Percentiles rank a stretch among this genome's conserved stretches.
These are phyloP conservation scores for Penicillium sp. DNA, from an alignment of 2,329 filamentous ascomycete species.

Conservation along the genomic window DNA sequence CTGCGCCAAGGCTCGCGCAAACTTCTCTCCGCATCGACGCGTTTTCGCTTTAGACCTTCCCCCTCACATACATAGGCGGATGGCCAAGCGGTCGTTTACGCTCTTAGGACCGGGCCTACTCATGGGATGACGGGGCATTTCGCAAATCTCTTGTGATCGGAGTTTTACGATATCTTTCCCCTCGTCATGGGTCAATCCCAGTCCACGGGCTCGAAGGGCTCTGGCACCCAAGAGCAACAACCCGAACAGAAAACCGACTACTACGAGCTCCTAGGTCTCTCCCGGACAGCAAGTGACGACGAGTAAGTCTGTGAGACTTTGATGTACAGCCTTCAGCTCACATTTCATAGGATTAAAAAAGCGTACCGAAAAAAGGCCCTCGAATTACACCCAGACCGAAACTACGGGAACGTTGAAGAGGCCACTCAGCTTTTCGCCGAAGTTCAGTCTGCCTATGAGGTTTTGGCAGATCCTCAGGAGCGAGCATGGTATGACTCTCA, in stretches of 20 bases:
- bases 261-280: constrained; percentile 80
- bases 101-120: no score
- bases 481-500: constrained; percentile 98
- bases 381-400: constrained; percentile 92
- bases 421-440: constrained; percentile 88
- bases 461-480: constrained; percentile 95
- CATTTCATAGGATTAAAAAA: constrained; percentile 75
- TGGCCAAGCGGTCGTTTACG: no score
- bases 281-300: constrained; percentile 74
- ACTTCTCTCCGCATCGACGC: no score
- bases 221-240: constrained; percentile 23
- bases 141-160: no score
- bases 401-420: constrained; percentile 81
- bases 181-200: constrained; percentile 49
- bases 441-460: constrained; percentile 88
- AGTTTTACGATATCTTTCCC: no score
- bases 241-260: constrained; percentile 42
- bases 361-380: constrained; percentile 90
- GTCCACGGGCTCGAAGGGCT: constrained; percentile 38
- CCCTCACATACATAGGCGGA: no score
- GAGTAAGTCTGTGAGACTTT: constrained; percentile 61
- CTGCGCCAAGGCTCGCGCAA: no score
- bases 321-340: background rate
- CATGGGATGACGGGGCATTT: no score
- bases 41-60: no score